Evolutionary conservation across 208 protist species (phyloP).

Genomic region (Kentomonas sorsogonicus): DNA sequence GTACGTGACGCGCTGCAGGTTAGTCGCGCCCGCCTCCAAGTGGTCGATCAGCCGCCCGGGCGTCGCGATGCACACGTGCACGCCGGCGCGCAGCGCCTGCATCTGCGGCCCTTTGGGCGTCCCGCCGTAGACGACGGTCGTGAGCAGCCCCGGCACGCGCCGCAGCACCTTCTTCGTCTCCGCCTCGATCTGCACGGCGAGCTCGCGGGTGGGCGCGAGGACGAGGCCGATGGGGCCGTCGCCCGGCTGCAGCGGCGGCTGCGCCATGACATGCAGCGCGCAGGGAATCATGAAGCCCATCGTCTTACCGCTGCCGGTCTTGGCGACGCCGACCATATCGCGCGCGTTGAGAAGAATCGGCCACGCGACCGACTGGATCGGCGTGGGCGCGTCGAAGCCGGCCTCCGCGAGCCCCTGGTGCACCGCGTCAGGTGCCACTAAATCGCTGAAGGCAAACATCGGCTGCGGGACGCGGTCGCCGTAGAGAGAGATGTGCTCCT

Average conservation of each 20-base stretch:
- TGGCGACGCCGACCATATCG: slow-evolving; percentile 86
- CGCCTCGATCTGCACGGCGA: slow-evolving; percentile 89
- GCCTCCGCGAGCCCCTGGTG: slow-evolving; percentile 77
- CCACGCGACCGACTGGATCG: slow-evolving; percentile 90
- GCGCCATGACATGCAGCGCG: slow-evolving; percentile 85
- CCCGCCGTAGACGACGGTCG: slow-evolving; percentile 82
- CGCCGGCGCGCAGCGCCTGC: slow-evolving; percentile 59
- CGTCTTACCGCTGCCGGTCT: slow-evolving; percentile 90
- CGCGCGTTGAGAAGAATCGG: slow-evolving; percentile 80
- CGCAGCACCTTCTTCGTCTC: slow-evolving; percentile 75
- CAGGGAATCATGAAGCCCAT: slow-evolving; percentile 91
- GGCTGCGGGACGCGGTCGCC: slow-evolving; percentile 80
- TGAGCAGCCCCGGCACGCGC: slow-evolving; percentile 56
- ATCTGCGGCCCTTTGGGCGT: slow-evolving; percentile 73
- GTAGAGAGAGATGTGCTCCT: slow-evolving; percentile 80
- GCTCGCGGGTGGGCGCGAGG: slow-evolving; percentile 88
- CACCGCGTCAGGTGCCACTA: slow-evolving; percentile 70
- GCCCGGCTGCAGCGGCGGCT: slow-evolving; percentile 74
- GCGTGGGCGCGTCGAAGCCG: slow-evolving; percentile 70
- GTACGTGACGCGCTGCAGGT: slow-evolving; percentile 96
- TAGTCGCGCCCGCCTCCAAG: slow-evolving; percentile 86
- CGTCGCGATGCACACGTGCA: slow-evolving; percentile 91
- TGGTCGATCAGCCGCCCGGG: slow-evolving; percentile 96
- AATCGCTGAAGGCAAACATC: slow-evolving; percentile 77
- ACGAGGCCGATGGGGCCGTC: slow-evolving; percentile 88